Percentiles rank a stretch among this genome's conserved stretches.
Evolutionary conservation across 345 rosid genomes (phyloP).

Genomic region (Zanthoxylum bungeanum): DNA sequence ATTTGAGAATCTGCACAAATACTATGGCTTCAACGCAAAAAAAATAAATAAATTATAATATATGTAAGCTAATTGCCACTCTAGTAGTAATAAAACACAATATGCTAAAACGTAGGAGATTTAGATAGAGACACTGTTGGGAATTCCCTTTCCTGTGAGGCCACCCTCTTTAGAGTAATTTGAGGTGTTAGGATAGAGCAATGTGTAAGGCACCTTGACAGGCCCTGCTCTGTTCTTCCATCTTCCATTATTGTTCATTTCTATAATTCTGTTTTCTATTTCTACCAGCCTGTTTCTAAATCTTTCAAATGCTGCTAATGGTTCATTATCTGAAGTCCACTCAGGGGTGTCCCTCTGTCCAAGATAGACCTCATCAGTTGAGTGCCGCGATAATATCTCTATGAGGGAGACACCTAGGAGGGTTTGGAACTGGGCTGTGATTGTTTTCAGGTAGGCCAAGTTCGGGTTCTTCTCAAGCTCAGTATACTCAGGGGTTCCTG

Average conservation of each 20-base stretch:
- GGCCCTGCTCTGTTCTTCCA: slow-evolving; percentile 79
- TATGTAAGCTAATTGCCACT: not conserved
- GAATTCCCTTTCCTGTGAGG: slow-evolving; percentile 84
- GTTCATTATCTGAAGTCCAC: slow-evolving; percentile 75
- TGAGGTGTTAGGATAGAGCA: slow-evolving; percentile 72
- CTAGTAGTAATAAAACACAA: not conserved
- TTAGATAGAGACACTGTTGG: slow-evolving; percentile 83
- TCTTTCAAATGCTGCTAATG: slow-evolving; percentile 59
- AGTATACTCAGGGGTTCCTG: slow-evolving; percentile 62
- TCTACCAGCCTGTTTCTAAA: slow-evolving; percentile 47
- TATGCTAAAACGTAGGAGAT: not conserved
- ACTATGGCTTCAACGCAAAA: not conserved
- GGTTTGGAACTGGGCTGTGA: slow-evolving; percentile 89
- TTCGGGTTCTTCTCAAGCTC: slow-evolving; percentile 58
- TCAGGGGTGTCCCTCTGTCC: slow-evolving; percentile 73
- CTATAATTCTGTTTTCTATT: slow-evolving; percentile 55
- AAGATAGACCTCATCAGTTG: slow-evolving; percentile 79
- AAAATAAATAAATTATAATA: not conserved
- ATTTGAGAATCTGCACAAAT: not conserved
- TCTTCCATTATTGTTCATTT: slow-evolving; percentile 54
- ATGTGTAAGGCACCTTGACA: slow-evolving; percentile 71
- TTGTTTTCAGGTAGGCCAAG: slow-evolving; percentile 64
- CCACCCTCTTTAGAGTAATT: slow-evolving; percentile 60
- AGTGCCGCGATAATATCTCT: slow-evolving; percentile 76
- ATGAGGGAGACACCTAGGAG: slow-evolving; percentile 83